These are phyloP conservation scores for Podila minutissima DNA, from an alignment of 192 early-diverging fungal species.

Conservation along the genomic window DNA sequence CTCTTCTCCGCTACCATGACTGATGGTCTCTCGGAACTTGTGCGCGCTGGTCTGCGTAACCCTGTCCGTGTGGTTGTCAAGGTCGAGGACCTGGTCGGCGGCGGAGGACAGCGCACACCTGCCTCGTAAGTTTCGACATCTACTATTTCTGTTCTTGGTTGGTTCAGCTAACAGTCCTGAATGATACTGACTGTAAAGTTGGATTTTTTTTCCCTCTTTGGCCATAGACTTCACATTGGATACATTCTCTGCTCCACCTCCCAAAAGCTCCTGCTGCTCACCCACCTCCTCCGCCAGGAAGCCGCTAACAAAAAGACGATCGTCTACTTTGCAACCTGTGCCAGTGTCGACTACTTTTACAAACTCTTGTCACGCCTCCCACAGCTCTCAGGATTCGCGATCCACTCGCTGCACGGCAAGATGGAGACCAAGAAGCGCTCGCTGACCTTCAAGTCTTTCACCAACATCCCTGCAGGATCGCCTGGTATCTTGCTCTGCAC, in stretches of 20 bases:
- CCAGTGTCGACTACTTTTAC: constrained; percentile 95
- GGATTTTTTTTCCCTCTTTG: constrained; percentile 12
- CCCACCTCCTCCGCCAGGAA: constrained; percentile 68
- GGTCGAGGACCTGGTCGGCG: constrained; percentile 72
- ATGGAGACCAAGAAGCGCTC: constrained; percentile 91
- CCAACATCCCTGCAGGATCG: constrained; percentile 66
- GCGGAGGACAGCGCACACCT: constrained; percentile 69
- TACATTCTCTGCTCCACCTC: constrained; percentile 84
- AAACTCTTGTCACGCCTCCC: constrained; percentile 61
- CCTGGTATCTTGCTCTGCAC: constrained; percentile 90
- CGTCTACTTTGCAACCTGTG: constrained; percentile 96
- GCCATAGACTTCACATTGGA: constrained; percentile 65
- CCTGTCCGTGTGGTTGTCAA: constrained; percentile 91
- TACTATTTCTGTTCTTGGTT: not conserved
- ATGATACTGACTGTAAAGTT: not conserved
- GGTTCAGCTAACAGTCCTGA: not conserved
- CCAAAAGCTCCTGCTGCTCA: constrained; percentile 82
- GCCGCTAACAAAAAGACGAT: constrained; percentile 82
- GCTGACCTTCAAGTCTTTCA: constrained; percentile 81
- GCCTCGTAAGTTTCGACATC: constrained; percentile 54
- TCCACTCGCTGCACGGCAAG: constrained; percentile 91
- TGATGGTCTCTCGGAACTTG: constrained; percentile 84
- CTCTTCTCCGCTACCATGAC: constrained; percentile 98
- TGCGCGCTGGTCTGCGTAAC: constrained; percentile 90
- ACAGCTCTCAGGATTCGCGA: constrained; percentile 60